Evolutionary conservation across 78 protist genomes (phyloP).

Genomic region (Monosiga brevicollis): DNA sequence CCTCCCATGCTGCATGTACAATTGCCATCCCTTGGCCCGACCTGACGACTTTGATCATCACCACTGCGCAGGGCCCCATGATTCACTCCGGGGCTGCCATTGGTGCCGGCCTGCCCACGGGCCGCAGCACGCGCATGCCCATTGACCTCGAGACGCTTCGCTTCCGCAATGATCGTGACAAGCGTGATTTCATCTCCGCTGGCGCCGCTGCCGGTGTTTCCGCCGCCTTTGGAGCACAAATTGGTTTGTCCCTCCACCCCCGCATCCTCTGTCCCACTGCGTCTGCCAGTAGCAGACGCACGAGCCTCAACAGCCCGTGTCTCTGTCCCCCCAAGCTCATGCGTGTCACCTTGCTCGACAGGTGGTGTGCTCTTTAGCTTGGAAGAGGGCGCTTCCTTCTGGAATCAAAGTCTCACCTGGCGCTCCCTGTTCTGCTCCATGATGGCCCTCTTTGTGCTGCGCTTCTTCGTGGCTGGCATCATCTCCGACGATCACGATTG

Average conservation of each 20-base stretch:
- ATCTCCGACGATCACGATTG: no score
- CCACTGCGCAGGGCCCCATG: no score
- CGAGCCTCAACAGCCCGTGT: no score
- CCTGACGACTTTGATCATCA: no score
- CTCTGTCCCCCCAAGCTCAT: no score
- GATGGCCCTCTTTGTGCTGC: conserved; percentile 52
- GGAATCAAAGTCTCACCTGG: conserved; percentile 64
- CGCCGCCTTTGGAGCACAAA: conserved; percentile 89
- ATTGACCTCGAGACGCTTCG: conserved; percentile 10
- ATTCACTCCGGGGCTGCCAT: conserved; percentile 65
- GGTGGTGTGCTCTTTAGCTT: conserved; percentile 84
- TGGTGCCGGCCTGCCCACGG: conserved; percentile 68
- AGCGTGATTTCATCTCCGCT: conserved; percentile 59
- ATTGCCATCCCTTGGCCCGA: no score
- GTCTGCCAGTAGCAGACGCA: no score
- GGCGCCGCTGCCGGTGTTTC: conserved; percentile 93
- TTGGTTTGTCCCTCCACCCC: no score
- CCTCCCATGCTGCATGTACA: no score
- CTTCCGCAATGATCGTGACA: conserved; percentile 68
- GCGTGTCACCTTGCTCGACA: no score
- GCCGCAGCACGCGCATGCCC: conserved; percentile 27
- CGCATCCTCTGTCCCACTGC: no score
- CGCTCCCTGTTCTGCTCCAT: conserved; percentile 64
- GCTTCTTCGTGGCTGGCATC: conserved; percentile 21
- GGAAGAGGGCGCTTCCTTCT: conserved; percentile 66